Conservation (phyloP, 2,329 filamentous ascomycete genomes). For the Pyrenophora teres region DNA sequence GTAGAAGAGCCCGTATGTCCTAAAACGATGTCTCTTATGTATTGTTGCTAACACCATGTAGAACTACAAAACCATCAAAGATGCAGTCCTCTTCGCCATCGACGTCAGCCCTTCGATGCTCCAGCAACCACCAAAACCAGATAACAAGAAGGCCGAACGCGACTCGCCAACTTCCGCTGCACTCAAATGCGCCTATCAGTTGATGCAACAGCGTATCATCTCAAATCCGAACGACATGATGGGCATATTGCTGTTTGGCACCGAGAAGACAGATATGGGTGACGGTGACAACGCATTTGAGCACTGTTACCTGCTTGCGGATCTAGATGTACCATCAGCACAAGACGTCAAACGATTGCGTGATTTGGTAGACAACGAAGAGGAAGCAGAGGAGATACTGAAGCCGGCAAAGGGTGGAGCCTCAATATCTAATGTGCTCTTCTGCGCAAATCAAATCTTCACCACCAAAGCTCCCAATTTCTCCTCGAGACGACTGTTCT, state of each 20-base stretch:
- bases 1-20: constrained; percentile 65
- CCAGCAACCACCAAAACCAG: constrained; percentile 63
- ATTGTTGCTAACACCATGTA: constrained; percentile 22
- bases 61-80: constrained; percentile 90
- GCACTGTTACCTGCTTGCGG: constrained; percentile 88
- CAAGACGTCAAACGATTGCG: constrained; percentile 83
- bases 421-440: constrained; percentile 86
- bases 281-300: constrained; percentile 69
- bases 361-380: constrained; percentile 75
- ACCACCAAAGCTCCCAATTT: constrained; percentile 95
- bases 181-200: constrained; percentile 87
- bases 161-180: constrained; percentile 82
- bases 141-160: constrained; percentile 71
- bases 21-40: not conserved
- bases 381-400: constrained; percentile 71
- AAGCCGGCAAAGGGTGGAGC: constrained; percentile 70
- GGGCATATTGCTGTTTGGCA: constrained; percentile 90
- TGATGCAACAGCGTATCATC: constrained; percentile 99
- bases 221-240: constrained; percentile 97
- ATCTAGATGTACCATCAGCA: constrained; percentile 85
- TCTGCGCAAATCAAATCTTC: constrained; percentile 95
- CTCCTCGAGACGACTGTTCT: constrained; percentile 87
- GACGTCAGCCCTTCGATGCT: constrained; percentile 91
- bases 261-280: constrained; percentile 66
- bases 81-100: constrained; percentile 97